phyloP scores from a whole-genome alignment of 2,329 filamentous ascomycete species.

The Colletotrichum orchidophilum region DNA sequence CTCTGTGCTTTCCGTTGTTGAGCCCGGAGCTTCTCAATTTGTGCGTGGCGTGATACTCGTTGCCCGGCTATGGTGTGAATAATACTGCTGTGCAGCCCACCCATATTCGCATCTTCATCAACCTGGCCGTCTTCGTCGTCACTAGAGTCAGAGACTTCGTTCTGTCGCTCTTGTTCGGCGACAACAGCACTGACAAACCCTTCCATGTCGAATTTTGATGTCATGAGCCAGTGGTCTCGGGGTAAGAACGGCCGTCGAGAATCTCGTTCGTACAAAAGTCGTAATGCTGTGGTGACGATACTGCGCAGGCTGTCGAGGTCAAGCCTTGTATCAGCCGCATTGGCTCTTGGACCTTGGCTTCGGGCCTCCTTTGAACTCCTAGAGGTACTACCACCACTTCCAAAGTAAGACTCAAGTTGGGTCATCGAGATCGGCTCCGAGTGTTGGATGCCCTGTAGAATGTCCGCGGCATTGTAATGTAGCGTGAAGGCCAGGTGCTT shows the following conservation, averaged over 20 bases:
- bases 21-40: conserved; percentile 69
- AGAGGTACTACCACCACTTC: not conserved
- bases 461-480: conserved; percentile 82
- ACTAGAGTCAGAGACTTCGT: conserved; percentile 56
- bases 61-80: conserved; percentile 59
- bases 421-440: conserved; percentile 18
- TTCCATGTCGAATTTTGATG: conserved; percentile 84
- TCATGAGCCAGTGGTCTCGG: conserved; percentile 94
- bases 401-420: conserved; percentile 32
- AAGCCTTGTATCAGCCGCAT: conserved; percentile 49
- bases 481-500: conserved; percentile 92
- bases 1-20: conserved; percentile 74
- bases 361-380: conserved; percentile 15
- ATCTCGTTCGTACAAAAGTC: conserved; percentile 92
- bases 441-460: conserved; percentile 44
- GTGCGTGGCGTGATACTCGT: conserved; percentile 68
- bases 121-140: conserved; percentile 42
- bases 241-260: conserved; percentile 88
- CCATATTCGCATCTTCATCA: conserved; percentile 39
- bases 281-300: conserved; percentile 81
- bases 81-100: conserved; percentile 15
- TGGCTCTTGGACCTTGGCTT: not conserved
- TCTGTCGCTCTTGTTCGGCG: conserved; percentile 82
- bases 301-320: conserved; percentile 81
- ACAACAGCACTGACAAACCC: conserved; percentile 89